Percentiles rank a stretch among this genome's conserved stretches.
Evolutionary conservation across 306 rosid species (phyloP).

Genomic region (Crotalaria pallida): DNA sequence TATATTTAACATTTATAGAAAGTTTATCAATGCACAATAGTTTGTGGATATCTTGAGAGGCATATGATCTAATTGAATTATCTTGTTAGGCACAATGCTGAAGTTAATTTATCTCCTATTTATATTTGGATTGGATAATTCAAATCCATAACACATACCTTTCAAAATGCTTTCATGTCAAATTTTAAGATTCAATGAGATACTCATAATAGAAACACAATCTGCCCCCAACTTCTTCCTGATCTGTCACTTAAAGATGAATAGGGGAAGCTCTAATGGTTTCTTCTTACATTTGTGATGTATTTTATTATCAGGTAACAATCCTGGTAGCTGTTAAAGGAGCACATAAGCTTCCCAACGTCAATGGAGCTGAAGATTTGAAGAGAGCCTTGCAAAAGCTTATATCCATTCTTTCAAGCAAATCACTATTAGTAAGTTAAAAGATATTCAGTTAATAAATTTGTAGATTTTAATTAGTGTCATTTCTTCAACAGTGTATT

Average conservation of each 20-base stretch:
- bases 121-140: neutral
- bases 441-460: neutral
- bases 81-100: neutral
- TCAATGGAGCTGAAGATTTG: constrained; percentile 62
- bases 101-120: neutral
- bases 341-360: constrained; percentile 64
- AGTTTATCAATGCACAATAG: neutral
- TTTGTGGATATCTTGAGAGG: neutral
- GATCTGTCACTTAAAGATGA: too few relatives aligned
- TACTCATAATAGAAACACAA: too few relatives aligned
- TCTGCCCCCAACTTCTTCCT: too few relatives aligned
- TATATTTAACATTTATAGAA: neutral
- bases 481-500: neutral
- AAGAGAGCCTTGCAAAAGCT: constrained; percentile 68
- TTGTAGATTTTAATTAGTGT: neutral
- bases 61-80: neutral
- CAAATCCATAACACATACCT: neutral
- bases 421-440: constrained; percentile 50
- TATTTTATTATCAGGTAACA: constrained; percentile 46
- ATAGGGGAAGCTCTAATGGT: neutral
- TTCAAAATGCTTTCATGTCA: too few relatives aligned
- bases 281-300: neutral
- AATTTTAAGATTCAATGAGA: too few relatives aligned
- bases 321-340: constrained; percentile 90
- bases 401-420: constrained; percentile 61